Base-by-base conservation (phyloP, 2,329 filamentous ascomycete species). In the Rhynchosporium secalis region DNA sequence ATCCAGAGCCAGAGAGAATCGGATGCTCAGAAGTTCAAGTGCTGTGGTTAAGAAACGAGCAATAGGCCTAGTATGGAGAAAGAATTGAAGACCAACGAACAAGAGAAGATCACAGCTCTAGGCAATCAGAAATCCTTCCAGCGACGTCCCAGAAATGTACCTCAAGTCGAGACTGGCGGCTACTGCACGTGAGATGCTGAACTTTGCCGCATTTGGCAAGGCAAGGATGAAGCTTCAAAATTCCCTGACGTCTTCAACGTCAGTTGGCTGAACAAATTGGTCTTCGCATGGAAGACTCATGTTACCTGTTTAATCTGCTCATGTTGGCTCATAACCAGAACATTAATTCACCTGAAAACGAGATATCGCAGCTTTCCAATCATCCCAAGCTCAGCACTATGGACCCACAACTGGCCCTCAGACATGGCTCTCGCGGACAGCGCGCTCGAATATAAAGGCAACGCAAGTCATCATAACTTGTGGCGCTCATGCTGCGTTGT, bases 401-500 rank as follows among this genome's bases (percentile, higher is more conserved):
- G n/a, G 51, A 54, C 33, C 51, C 51, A 54, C 51, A 28, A 20
- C 51, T 41, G 51, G 51, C 12, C 43, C 31, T 40, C 13, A n/a
- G 56, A 49, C 56, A 45, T 58, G 56, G 56, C 56, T 49, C 20
- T 41, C 9, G 20, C 51, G 40, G 40, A 54, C 20, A 12, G 28
- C 33, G 26, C 49, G 4, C 33, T 55, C 7, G 43, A 52, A 48
- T 36, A 48, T 59, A 56, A 56, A 62, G 40, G 13, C 33, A 40
- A 40, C 51, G 26, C 38, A 54, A 54, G 9, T 48, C 43, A 40
- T 48, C 56, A 58, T 31, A 4, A 40, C n/a, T 40, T n/a, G n/a
- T 26, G 5, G 31, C 38, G 45, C 43, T 48, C 56, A 48, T 49
- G 54, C 26, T 65, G 64, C 48, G 64, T 57, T 65, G 58, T 63